phyloP scores from a whole-genome alignment of 768 basidiomycete genomes.

The Suillus lakei region DNA sequence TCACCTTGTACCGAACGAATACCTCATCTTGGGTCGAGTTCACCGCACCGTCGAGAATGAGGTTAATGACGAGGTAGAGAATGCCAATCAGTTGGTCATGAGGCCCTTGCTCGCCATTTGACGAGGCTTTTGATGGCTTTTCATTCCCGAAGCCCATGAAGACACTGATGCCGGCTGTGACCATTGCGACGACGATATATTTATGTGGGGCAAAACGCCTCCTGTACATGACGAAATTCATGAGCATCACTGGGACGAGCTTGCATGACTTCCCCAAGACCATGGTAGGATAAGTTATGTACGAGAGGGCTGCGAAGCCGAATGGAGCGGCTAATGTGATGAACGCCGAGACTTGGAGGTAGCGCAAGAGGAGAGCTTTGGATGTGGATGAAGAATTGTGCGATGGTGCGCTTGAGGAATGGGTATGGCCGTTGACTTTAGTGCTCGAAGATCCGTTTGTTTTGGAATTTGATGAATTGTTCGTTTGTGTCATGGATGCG shows the following conservation, averaged over 20 bases:
- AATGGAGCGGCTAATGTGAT: conserved; percentile 94
- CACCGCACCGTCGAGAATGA: conserved; percentile 88
- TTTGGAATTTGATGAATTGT: conserved; percentile 28
- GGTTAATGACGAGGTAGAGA: conserved; percentile 80
- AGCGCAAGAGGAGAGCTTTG: conserved; percentile 64
- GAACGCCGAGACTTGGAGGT: conserved; percentile 84
- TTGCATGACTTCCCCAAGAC: conserved; percentile 99
- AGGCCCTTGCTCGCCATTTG: conserved; percentile 44
- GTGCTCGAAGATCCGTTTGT: conserved; percentile 29
- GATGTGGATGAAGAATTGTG: conserved; percentile 31
- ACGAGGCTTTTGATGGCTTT: conserved; percentile 40
- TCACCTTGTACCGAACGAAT: conserved; percentile 73
- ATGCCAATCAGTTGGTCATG: conserved; percentile 74
- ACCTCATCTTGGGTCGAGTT: conserved; percentile 99
- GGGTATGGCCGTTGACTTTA: conserved; percentile 44
- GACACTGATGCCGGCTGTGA: conserved; percentile 87
- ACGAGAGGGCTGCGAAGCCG: conserved; percentile 92
- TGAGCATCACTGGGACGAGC: conserved; percentile 97
- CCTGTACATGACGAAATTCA: conserved; percentile 96
- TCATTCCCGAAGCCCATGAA: conserved; percentile 91
- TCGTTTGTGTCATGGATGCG: conserved; percentile 24
- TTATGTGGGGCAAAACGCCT: conserved; percentile 93
- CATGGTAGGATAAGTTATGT: conserved; percentile 99
- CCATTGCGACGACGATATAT: conserved; percentile 93
- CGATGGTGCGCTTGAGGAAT: conserved; percentile 30